Evolutionary conservation across 257 asterid genomes (phyloP).

Genomic region (Plantago elongata): DNA sequence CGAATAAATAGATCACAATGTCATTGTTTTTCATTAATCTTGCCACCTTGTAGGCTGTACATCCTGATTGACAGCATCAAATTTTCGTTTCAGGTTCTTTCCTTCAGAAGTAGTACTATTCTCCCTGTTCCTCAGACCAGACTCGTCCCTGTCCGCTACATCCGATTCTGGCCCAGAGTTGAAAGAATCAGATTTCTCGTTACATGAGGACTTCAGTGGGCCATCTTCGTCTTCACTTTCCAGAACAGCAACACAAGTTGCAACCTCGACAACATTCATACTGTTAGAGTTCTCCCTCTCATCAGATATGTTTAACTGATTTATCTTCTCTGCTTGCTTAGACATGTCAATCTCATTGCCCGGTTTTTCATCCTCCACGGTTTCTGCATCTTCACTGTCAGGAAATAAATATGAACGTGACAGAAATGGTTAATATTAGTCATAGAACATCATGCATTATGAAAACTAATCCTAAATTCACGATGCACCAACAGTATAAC

Average conservation of each 20-base stretch:
- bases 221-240: slow-evolving; percentile 99
- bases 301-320: slow-evolving; percentile 22
- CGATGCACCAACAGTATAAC: no score
- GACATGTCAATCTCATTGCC: slow-evolving; percentile 32
- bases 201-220: slow-evolving; percentile 49
- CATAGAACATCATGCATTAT: no score
- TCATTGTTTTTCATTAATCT: neutral
- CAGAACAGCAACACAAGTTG: slow-evolving; percentile 31
- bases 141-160: no score
- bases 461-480: no score
- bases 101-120: slow-evolving; percentile 23
- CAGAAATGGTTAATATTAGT: no score
- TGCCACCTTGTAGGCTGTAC: slow-evolving; percentile 45
- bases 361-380: slow-evolving; percentile 64
- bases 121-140: slow-evolving; percentile 22
- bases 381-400: slow-evolving; percentile 80
- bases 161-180: slow-evolving; percentile 18
- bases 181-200: slow-evolving; percentile 24
- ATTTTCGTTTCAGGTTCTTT: slow-evolving; percentile 52
- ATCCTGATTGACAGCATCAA: slow-evolving; percentile 37
- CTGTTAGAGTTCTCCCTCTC: slow-evolving; percentile 33
- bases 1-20: no score
- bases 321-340: slow-evolving; percentile 53
- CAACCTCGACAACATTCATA: slow-evolving; percentile 45
- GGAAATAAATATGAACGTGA: slow-evolving; percentile 7